These are phyloP conservation scores for Leccinum solheimii DNA, from an alignment of 1,284 basidiomycete genomes.

Conservation along the genomic window DNA sequence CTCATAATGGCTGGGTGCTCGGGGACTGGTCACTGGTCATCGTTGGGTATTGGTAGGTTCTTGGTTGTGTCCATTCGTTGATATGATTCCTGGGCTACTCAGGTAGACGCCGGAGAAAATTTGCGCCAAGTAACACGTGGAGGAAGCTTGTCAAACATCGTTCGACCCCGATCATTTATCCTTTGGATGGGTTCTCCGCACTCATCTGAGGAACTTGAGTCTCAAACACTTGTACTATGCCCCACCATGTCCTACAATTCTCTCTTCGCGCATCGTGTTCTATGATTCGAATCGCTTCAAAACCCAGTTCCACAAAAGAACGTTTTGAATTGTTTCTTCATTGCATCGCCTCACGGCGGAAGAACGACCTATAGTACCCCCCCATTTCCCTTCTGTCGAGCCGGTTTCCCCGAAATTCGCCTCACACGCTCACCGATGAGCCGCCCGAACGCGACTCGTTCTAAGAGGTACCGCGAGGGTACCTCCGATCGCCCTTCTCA, in stretches of 20 bases:
- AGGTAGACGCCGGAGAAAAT: not conserved
- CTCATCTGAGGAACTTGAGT: not conserved
- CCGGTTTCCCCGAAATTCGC: not conserved
- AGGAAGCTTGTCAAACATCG: not conserved
- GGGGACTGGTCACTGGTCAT: not conserved
- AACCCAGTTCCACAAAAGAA: not conserved
- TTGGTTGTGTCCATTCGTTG: not conserved
- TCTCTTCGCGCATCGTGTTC: not conserved
- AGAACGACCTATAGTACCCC: not conserved
- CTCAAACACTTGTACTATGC: not conserved
- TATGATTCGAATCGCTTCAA: not conserved
- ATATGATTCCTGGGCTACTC: not conserved
- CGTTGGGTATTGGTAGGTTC: not conserved
- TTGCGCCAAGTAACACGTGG: conserved; percentile 7
- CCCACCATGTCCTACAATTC: not conserved
- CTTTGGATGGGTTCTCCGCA: not conserved
- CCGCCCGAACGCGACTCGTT: conserved; percentile 7
- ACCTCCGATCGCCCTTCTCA: not conserved
- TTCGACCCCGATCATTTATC: not conserved
- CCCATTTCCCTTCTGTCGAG: not conserved
- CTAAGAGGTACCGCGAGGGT: not conserved
- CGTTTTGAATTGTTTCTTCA: not conserved
- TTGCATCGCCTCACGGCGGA: conserved; percentile 1
- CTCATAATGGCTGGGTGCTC: not conserved
- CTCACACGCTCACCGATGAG: not conserved